A percentile compares a stretch with the other conserved stretches of the same genome.
phyloP scores from a whole-genome alignment of 2,329 filamentous ascomycete species.

The Zarea fungicola region DNA sequence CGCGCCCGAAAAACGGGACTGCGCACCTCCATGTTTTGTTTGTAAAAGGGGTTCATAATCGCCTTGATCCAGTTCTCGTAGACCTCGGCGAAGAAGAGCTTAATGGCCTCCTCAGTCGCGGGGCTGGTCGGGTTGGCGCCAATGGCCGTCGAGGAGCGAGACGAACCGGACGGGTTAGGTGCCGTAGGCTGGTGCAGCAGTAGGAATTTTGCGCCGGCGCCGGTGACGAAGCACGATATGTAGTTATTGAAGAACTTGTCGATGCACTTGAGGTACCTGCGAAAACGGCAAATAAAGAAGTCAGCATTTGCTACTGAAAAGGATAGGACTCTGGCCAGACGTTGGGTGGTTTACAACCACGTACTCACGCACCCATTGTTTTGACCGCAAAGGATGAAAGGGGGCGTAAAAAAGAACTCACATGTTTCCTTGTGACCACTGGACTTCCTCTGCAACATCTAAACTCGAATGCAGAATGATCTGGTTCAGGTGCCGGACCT shows the following conservation, averaged over 20 bases:
- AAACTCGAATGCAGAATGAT: slow-evolving; percentile 93
- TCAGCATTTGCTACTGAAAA: neutral
- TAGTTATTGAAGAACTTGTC: slow-evolving; percentile 96
- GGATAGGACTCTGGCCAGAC: too few species aligned
- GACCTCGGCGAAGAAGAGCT: slow-evolving; percentile 90
- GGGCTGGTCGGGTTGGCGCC: slow-evolving; percentile 80
- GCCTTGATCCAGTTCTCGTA: slow-evolving; percentile 98
- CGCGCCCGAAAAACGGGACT: slow-evolving; percentile 81
- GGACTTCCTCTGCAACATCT: slow-evolving; percentile 92
- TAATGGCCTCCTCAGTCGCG: slow-evolving; percentile 91
- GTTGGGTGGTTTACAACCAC: too few species aligned
- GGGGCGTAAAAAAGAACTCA: slow-evolving; percentile 34
- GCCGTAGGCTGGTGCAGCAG: slow-evolving; percentile 77
- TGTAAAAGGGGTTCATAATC: slow-evolving; percentile 95
- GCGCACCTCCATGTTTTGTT: slow-evolving; percentile 73
- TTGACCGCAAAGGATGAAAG: slow-evolving; percentile 15
- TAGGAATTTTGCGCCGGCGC: slow-evolving; percentile 87
- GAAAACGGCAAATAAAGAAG: neutral
- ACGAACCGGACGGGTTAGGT: slow-evolving; percentile 33
- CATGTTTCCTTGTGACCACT: slow-evolving; percentile 86
- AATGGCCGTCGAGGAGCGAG: slow-evolving; percentile 62
- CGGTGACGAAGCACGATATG: slow-evolving; percentile 91
- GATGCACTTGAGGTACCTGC: slow-evolving; percentile 90
- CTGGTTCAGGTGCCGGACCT: slow-evolving; percentile 90
- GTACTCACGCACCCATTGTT: too few species aligned